Percentiles rank a stretch among this genome's conserved stretches.
Evolutionary conservation across 257 asterid species (phyloP).

Genomic region (Striga asiatica): DNA sequence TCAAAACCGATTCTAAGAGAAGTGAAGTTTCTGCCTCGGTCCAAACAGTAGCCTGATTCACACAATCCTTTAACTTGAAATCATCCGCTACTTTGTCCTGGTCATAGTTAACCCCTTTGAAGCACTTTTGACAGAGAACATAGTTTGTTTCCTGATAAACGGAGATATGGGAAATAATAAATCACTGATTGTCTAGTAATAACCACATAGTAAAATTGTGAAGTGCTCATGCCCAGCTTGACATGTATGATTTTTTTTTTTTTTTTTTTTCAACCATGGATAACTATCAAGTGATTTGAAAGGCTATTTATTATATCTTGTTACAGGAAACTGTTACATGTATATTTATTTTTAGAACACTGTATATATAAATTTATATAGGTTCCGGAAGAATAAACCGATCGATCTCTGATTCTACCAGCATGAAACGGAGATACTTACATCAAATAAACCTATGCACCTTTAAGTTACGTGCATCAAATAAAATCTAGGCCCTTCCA

Average conservation of each 20-base stretch:
- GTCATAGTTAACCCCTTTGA: slow-evolving; percentile 48
- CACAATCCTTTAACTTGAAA: slow-evolving; percentile 44
- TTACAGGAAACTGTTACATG: not conserved
- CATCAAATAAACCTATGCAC: too few species aligned
- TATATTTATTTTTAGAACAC: slow-evolving; percentile 3
- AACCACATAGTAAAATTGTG: not conserved
- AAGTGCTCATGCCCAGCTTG: not conserved
- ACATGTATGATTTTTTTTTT: not conserved
- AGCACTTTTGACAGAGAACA: slow-evolving; percentile 68
- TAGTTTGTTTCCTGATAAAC: slow-evolving; percentile 44
- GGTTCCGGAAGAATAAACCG: not conserved
- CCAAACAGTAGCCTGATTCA: slow-evolving; percentile 44
- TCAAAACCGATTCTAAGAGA: slow-evolving; percentile 73
- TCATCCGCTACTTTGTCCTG: slow-evolving; percentile 44
- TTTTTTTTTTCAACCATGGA: too few species aligned
- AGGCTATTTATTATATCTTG: not conserved
- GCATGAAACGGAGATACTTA: not conserved
- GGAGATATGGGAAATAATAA: slow-evolving; percentile 10
- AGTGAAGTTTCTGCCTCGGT: slow-evolving; percentile 83
- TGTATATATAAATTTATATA: not conserved
- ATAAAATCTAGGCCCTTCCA: not conserved
- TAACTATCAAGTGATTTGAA: not conserved
- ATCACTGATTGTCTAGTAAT: slow-evolving; percentile 1
- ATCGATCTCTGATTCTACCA: not conserved
- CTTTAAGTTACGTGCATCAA: not conserved